Conservation (phyloP, 768 basidiomycete genomes). For the Xerocomus potaroensis region DNA sequence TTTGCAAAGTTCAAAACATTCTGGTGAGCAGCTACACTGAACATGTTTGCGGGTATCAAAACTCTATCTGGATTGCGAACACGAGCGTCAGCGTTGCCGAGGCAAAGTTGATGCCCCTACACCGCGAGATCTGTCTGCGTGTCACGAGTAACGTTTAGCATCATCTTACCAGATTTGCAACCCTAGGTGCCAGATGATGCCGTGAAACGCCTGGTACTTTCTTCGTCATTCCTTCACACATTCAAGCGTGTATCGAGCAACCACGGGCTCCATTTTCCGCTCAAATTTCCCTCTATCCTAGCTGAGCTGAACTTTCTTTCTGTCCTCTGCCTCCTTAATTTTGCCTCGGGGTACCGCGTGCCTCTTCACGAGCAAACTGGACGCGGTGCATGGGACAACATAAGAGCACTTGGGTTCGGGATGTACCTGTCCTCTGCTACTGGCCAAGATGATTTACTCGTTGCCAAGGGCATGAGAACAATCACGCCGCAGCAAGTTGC, state of each 20-base stretch:
- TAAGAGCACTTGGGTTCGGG: conserved; percentile 68
- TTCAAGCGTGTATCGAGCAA: conserved; percentile 56
- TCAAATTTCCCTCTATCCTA: conserved; percentile 67
- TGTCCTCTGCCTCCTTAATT: conserved; percentile 74
- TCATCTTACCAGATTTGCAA: conserved; percentile 9
- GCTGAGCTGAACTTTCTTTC: conserved; percentile 83
- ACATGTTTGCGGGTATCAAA: conserved; percentile 2
- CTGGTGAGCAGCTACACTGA: conserved; percentile 37
- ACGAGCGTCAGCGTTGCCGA: neutral
- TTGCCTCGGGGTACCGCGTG: conserved; percentile 75
- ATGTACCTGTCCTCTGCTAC: conserved; percentile 63
- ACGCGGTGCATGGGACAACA: conserved; percentile 81
- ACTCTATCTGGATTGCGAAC: neutral
- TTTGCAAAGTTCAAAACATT: conserved; percentile 47
- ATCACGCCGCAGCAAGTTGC: conserved; percentile 58
- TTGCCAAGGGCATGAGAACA: conserved; percentile 59
- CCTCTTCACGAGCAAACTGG: conserved; percentile 68
- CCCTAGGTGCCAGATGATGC: conserved; percentile 52
- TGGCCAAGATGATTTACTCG: conserved; percentile 54
- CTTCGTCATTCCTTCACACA: conserved; percentile 57
- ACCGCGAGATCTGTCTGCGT: neutral
- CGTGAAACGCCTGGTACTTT: conserved; percentile 59
- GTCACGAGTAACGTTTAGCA: neutral
- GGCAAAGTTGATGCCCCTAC: neutral
- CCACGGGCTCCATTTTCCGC: conserved; percentile 74